Conservation (phyloP, 148 eudicot genomes). For the Vaccinium myrtillus region DNA sequence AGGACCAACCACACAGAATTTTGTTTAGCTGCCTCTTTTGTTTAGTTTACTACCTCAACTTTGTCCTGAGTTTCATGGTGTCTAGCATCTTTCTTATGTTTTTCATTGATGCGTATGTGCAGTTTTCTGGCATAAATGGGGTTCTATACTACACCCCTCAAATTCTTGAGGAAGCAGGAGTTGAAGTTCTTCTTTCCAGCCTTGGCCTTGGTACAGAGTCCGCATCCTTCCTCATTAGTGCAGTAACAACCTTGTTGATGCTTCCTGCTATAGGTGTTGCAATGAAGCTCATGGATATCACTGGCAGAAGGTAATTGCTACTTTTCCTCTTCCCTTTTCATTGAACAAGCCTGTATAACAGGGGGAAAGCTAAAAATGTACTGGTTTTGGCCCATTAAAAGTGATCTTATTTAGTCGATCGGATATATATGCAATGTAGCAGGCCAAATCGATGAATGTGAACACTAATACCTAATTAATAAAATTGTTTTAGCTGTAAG, state of each 20-base stretch:
- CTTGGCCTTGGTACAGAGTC: conserved; percentile 62
- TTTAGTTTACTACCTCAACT: not conserved
- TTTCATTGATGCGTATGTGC: conserved; percentile 21
- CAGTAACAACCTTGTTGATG: conserved; percentile 66
- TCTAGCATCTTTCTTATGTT: not conserved
- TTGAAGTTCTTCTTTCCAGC: conserved; percentile 55
- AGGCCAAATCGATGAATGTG: not conserved
- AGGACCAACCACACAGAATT: not conserved
- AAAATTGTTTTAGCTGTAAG: not conserved
- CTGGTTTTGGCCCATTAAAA: not conserved
- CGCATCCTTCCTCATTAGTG: conserved; percentile 74
- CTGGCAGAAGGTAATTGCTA: conserved; percentile 61
- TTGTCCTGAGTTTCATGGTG: conserved; percentile 1
- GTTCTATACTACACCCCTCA: conserved; percentile 78
- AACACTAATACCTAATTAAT: not conserved
- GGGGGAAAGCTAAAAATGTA: not conserved
- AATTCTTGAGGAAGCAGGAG: conserved; percentile 78
- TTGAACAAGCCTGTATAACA: not conserved
- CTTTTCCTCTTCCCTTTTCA: not conserved
- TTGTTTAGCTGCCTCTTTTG: not conserved
- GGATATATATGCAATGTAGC: not conserved
- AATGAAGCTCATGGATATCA: conserved; percentile 74
- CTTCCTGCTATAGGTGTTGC: conserved; percentile 73
- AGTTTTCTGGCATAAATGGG: conserved; percentile 81
- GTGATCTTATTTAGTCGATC: not conserved